These are phyloP conservation scores for Phylloporus sp. DNA, from an alignment of 768 basidiomycete genomes.

Conservation along the genomic window DNA sequence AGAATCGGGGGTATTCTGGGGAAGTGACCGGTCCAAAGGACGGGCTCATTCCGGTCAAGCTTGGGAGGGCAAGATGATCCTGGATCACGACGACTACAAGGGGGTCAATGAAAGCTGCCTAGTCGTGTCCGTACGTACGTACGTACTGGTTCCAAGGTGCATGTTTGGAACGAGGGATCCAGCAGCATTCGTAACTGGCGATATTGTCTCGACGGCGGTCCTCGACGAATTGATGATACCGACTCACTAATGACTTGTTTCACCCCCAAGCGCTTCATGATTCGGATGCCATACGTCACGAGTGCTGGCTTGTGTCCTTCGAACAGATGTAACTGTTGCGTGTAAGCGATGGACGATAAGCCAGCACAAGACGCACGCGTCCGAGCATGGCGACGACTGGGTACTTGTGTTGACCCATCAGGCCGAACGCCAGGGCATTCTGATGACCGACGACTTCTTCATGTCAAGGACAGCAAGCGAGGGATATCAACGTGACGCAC, in stretches of 20 bases:
- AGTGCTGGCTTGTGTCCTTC: constrained; percentile 71
- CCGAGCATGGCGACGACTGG: constrained; percentile 91
- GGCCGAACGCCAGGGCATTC: constrained; percentile 76
- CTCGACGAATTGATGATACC: neutral
- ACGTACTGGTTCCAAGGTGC: constrained; percentile 75
- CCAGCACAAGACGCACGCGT: constrained; percentile 61
- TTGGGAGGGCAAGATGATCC: constrained; percentile 81
- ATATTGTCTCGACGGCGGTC: constrained; percentile 1
- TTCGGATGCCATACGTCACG: constrained; percentile 73
- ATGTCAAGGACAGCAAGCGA: neutral
- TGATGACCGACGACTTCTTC: constrained; percentile 71
- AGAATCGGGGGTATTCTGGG: constrained; percentile 62
- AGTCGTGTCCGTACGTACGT: neutral
- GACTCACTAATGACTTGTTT: constrained; percentile 67
- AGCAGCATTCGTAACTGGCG: constrained; percentile 80
- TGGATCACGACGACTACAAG: constrained; percentile 73
- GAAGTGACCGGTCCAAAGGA: constrained; percentile 68
- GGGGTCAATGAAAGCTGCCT: no score
- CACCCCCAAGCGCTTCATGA: constrained; percentile 75
- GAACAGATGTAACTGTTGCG: constrained; percentile 70
- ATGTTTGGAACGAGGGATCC: constrained; percentile 72
- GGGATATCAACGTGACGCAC: constrained; percentile 46
- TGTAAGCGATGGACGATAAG: constrained; percentile 1
- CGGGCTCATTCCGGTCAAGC: constrained; percentile 71
- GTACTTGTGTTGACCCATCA: constrained; percentile 58